These are phyloP conservation scores for Alopecurus myosuroides DNA, from an alignment of 176 grass and related monocot species.

Conservation along the genomic window DNA sequence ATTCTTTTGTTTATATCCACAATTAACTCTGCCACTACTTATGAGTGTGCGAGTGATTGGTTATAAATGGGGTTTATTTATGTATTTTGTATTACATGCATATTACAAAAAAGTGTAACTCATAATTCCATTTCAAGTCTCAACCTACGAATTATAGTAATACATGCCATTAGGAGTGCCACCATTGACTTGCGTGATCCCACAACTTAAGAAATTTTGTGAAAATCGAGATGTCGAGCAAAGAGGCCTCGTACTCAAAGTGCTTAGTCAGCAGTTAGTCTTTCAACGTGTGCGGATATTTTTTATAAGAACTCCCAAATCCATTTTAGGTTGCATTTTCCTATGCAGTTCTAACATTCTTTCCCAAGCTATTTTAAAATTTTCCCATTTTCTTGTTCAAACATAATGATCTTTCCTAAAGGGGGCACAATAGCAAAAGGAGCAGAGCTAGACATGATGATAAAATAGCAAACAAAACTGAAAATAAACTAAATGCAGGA, in stretches of 20 bases:
- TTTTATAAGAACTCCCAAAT: too few relatives aligned
- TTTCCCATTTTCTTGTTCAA: too few relatives aligned
- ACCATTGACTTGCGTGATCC: background rate
- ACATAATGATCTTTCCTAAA: too few relatives aligned
- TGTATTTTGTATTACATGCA: background rate
- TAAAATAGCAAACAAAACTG: too few relatives aligned
- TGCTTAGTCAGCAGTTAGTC: background rate
- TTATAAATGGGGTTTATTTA: background rate
- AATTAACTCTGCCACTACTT: background rate
- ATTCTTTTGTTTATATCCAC: too few relatives aligned
- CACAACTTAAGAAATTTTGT: background rate
- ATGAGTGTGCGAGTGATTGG: background rate
- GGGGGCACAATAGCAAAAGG: too few relatives aligned
- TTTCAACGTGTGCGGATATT: background rate
- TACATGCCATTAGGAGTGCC: background rate
- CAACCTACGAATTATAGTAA: background rate
- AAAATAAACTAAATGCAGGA: too few relatives aligned
- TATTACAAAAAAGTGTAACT: background rate
- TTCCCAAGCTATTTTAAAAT: too few relatives aligned
- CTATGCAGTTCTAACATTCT: too few relatives aligned
- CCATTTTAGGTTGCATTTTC: too few relatives aligned
- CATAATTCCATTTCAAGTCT: background rate
- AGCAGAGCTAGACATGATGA: too few relatives aligned
- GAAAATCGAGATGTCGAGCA: background rate
- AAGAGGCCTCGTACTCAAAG: background rate